Evolutionary conservation across 2,329 filamentous ascomycete genomes (phyloP).

Genomic region (Endocalyx cinctus): DNA sequence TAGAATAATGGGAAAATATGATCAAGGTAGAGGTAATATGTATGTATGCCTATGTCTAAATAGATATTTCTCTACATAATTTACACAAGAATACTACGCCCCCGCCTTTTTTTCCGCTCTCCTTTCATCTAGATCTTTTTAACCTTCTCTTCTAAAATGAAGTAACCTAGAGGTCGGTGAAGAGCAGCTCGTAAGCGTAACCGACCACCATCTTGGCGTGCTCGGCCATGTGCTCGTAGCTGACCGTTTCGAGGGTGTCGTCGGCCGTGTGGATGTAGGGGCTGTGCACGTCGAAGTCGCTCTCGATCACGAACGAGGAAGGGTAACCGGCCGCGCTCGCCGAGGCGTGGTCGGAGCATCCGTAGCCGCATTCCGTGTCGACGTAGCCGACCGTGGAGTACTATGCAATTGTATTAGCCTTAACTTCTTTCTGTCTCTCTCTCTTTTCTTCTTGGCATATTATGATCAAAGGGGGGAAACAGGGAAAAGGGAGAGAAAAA

Average conservation of each 20-base stretch:
- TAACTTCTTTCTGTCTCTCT: too few species aligned
- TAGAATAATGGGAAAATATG: too few species aligned
- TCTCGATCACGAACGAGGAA: conserved; percentile 61
- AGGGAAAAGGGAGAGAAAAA: background rate
- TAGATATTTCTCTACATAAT: too few species aligned
- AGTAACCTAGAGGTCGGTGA: conserved; percentile 14
- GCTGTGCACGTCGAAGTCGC: conserved; percentile 55
- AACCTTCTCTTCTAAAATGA: background rate
- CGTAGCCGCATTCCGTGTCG: conserved; percentile 49
- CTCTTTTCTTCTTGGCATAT: background rate
- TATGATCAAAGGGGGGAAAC: background rate
- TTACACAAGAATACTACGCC: too few species aligned
- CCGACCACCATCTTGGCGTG: conserved; percentile 50
- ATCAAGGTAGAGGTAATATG: too few species aligned
- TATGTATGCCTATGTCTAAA: too few species aligned
- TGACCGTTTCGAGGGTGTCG: conserved; percentile 66
- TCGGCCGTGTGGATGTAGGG: conserved; percentile 70
- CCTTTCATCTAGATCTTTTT: too few species aligned
- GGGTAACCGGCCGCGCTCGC: conserved; percentile 63
- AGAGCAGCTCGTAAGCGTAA: conserved; percentile 42
- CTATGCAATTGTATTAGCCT: too few species aligned
- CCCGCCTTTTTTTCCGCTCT: too few species aligned
- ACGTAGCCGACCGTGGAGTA: conserved; percentile 37
- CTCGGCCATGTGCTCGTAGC: conserved; percentile 62
- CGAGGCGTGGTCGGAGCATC: conserved; percentile 65